phyloP scores from a whole-genome alignment of 73 alveolate genomes.

The Symbiodinium natans region DNA sequence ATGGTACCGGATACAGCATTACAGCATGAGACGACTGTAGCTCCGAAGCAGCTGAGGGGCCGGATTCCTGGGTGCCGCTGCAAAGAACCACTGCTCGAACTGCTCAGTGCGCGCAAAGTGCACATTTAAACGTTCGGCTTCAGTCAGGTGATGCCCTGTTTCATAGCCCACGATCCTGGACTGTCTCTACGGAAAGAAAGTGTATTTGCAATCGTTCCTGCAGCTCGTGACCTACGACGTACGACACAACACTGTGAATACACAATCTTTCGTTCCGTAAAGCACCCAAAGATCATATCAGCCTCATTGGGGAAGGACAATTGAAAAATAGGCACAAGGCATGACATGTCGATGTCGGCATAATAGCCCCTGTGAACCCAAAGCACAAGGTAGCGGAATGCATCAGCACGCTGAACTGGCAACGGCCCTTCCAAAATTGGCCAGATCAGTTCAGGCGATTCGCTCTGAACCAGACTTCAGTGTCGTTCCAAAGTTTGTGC shows the following conservation, averaged over 20 bases:
- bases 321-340: background rate
- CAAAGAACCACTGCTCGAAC: background rate
- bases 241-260: too few species aligned
- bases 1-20: too few species aligned
- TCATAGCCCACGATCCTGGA: background rate
- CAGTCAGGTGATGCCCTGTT: background rate
- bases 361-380: slow-evolving; percentile 53
- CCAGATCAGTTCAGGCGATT: slow-evolving; percentile 2
- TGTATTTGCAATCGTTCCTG: too few species aligned
- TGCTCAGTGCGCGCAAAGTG: background rate
- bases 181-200: too few species aligned
- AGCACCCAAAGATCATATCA: background rate
- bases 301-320: slow-evolving; percentile 1
- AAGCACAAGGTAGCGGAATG: slow-evolving; percentile 46
- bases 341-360: slow-evolving; percentile 22
- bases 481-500: slow-evolving; percentile 22
- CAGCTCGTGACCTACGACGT: too few species aligned
- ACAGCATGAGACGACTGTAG: too few species aligned
- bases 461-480: slow-evolving; percentile 12
- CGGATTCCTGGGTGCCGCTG: background rate
- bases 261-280: too few species aligned
- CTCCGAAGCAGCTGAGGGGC: too few species aligned
- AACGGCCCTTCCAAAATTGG: slow-evolving; percentile 25
- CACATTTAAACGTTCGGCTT: background rate
- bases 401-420: slow-evolving; percentile 46